Base-by-base conservation (phyloP, 2,329 filamentous ascomycete genomes). In the Botryotinia calthae region DNA sequence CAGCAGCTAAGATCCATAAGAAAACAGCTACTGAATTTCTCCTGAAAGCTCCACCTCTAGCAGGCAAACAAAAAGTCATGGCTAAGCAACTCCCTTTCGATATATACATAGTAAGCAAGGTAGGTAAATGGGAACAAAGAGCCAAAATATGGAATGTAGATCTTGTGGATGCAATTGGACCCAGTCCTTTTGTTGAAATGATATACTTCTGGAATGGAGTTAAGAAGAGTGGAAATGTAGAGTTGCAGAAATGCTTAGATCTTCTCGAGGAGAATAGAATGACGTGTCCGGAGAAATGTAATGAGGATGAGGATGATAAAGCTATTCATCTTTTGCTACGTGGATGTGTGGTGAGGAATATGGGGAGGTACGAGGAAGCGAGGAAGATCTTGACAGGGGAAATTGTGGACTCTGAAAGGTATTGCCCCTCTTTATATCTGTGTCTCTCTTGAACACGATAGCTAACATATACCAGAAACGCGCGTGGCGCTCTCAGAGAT, bases 131-230 rank as follows among this genome's bases (percentile, higher is more conserved):
- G 95, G 91, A 97, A 79, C 89, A 90, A 44, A 87, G 94, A 34
- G 90, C 92, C 6, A 91, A 90, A 79, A 85, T 87, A 63, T 87
- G 90, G 82, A 85, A 87, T 2, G 82, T 93, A 46, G 87, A 91
- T 65, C 84, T 98, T 5, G 87, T 92, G 2, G 95, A 98, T 77
- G 94, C 92, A 0, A 86, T 97, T 14, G 94, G 94, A 0, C 86
- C 93, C 4, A 92, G 90, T 74, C 96, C 96, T 0, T 85, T 93
- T 0, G 89, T 94, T 78, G 96, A 98, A 84, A 97, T 98, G 92
- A 90, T 92, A 20, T 97, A 95, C 81, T 89, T 98, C 78, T 98
- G 95, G 95, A 95, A 93, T 79, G 95, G 95, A 0, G 90, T 89
- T 77, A 95, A 93, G 82, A 89, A 94, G 71, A 97, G 97, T 93